These are phyloP conservation scores for Vitis rupestris DNA, from an alignment of 164 flowering plant species.

Conservation along the genomic window DNA sequence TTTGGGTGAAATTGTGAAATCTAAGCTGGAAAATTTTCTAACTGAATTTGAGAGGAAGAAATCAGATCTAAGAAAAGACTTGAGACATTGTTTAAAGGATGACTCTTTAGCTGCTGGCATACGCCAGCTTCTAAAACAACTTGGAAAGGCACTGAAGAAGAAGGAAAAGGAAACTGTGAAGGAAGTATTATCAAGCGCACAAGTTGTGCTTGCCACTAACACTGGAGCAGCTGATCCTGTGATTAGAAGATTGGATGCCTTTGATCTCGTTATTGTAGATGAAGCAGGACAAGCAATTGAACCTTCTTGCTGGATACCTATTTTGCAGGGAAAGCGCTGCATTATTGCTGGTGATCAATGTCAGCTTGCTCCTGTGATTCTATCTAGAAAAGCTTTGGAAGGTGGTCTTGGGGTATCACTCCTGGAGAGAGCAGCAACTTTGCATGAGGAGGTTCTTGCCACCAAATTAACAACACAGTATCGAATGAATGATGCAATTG, in stretches of 20 bases:
- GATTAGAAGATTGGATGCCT: constrained; percentile 59
- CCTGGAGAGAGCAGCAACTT: constrained; percentile 66
- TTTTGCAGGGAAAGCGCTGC: constrained; percentile 82
- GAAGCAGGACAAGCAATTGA: constrained; percentile 97
- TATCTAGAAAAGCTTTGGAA: constrained; percentile 80
- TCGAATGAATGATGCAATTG: constrained; percentile 89
- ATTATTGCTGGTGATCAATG: constrained; percentile 88
- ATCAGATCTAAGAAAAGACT: constrained; percentile 72
- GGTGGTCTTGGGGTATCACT: constrained; percentile 92
- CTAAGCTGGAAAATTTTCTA: constrained; percentile 51
- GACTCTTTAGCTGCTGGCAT: constrained; percentile 95
- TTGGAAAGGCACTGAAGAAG: constrained; percentile 71
- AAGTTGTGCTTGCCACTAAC: constrained; percentile 85
- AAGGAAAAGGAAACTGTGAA: constrained; percentile 82
- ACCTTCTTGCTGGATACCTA: constrained; percentile 91
- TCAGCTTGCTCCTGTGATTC: constrained; percentile 87
- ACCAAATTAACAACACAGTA: constrained; percentile 75
- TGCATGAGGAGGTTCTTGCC: constrained; percentile 68
- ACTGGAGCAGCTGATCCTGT: constrained; percentile 88
- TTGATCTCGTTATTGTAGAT: constrained; percentile 88
- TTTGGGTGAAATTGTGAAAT: constrained; percentile 66
- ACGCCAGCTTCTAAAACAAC: constrained; percentile 90
- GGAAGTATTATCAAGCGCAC: constrained; percentile 70
- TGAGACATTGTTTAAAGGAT: constrained; percentile 70
- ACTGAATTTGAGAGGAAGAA: constrained; percentile 79